Evolutionary conservation across 257 asterid genomes (phyloP), one percentile per base, ranked within the genome.

Genomic region (Cynanchum wilfordii): DNA sequence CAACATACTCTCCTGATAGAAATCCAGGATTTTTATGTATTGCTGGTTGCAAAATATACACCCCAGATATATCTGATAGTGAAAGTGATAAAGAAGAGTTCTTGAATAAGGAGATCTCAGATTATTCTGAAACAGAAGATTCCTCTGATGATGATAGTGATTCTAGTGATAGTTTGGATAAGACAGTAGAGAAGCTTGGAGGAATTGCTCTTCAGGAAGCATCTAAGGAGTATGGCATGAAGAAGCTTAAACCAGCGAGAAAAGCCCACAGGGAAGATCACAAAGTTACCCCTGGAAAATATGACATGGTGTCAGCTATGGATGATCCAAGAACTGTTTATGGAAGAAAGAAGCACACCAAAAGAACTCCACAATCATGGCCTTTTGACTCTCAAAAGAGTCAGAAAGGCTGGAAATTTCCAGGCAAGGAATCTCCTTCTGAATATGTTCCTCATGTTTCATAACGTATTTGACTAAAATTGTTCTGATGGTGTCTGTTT

Each of bases 141-240:
- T 76, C 87, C 68, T 73, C 84, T 22, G 81, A 70, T 58, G 86
- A 78, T 73, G 77, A 63, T 49, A 73, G 74, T 79, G 79, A 72
- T 67, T 69, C 82, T 50, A 81, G 71, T 68, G 84, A 80, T 64
- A 81, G 86, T 73, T 69, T 78, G 56, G 85, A 80, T 70, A 88
- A 83, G 69, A 83, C 95, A 22, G 33, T 86, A 56, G 78, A 79
- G 72, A 92, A 86, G 86, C 76, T 94, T 80, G 84, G 91, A 73
- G 97, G 97, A 40, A 89, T 94, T 73, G 82, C 80, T 76, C 98
- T 94, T 75, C 93, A 83, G 83, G 97, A 90, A 70, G 96, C 93
- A 29, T 94, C 99, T 24, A 84, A 75, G 76, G 89, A 83, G 82
- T 89, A 86, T 79, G 97, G 95, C 70, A 74, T 62, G 85, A 75